Percentiles rank a stretch among this genome's conserved stretches.
Evolutionary conservation across 1,284 basidiomycete species (phyloP).

Genomic region (Heimioporus punctisporus): DNA sequence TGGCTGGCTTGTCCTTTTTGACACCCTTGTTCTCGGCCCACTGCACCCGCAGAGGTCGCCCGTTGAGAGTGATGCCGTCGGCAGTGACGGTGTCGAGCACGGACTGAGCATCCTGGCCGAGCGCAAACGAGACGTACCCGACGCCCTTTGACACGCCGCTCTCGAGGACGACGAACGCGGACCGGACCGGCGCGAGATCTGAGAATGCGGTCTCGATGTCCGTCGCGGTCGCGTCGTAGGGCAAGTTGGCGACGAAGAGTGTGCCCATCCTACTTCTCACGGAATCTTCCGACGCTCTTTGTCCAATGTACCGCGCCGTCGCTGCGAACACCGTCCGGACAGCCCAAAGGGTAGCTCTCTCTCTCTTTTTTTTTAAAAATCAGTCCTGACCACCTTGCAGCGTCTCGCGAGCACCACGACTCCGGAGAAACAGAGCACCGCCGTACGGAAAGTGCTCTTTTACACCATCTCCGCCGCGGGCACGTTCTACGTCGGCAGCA

Average conservation of each 20-base stretch:
- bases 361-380: no score
- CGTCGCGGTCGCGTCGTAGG: slow-evolving; percentile 88
- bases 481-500: background rate
- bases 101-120: slow-evolving; percentile 86
- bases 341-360: slow-evolving; percentile 48
- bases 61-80: slow-evolving; percentile 60
- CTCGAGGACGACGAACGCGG: slow-evolving; percentile 93
- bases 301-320: slow-evolving; percentile 59
- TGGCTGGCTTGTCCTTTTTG: slow-evolving; percentile 31
- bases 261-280: no score
- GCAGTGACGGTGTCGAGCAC: slow-evolving; percentile 64
- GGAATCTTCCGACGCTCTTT: no score
- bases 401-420: slow-evolving; percentile 47
- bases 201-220: slow-evolving; percentile 95
- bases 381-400: slow-evolving; percentile 34
- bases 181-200: slow-evolving; percentile 92
- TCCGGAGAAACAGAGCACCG: slow-evolving; percentile 52
- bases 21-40: slow-evolving; percentile 81
- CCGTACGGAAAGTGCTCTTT: slow-evolving; percentile 47
- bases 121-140: slow-evolving; percentile 96
- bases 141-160: slow-evolving; percentile 91
- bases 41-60: slow-evolving; percentile 72
- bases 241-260: slow-evolving; percentile 83
- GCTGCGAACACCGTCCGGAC: slow-evolving; percentile 48
- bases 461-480: background rate